Percentiles rank a stretch among this genome's conserved stretches.
Evolutionary conservation across 768 basidiomycete species (phyloP).

Genomic region (Psilocybe tampanensis): DNA sequence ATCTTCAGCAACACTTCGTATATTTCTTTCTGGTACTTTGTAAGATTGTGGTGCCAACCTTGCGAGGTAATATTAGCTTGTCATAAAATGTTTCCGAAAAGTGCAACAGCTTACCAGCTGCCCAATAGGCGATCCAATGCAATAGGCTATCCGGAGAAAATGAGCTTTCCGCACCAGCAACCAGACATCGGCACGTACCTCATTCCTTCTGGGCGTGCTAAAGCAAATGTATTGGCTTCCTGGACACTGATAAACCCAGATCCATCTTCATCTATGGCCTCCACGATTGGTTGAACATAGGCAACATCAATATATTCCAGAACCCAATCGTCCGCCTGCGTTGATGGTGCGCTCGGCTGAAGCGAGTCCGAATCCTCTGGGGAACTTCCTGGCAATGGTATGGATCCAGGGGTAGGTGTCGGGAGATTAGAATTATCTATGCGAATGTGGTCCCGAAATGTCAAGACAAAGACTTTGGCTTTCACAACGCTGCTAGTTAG

Average conservation of each 20-base stretch:
- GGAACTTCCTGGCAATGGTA: not conserved
- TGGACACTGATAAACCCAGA: conserved; percentile 30
- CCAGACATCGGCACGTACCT: conserved; percentile 14
- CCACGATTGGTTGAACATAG: conserved; percentile 26
- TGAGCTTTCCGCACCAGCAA: not conserved
- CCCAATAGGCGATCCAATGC: conserved; percentile 33
- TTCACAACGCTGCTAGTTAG: conserved; percentile 10
- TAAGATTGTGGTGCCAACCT: conserved; percentile 15
- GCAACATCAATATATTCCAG: conserved; percentile 27
- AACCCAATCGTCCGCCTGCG: conserved; percentile 22
- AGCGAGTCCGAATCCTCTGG: not conserved
- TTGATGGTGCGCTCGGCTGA: not conserved
- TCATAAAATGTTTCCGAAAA: not conserved
- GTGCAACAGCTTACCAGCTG: conserved; percentile 16
- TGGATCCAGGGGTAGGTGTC: not conserved
- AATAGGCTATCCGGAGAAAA: conserved; percentile 19
- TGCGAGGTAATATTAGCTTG: not conserved
- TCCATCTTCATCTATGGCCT: conserved; percentile 30
- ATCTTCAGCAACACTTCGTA: conserved; percentile 8
- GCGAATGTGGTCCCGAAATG: conserved; percentile 9
- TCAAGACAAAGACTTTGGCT: conserved; percentile 14
- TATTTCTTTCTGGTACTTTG: conserved; percentile 2
- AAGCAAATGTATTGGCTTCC: conserved; percentile 28
- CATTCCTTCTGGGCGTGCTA: conserved; percentile 22
- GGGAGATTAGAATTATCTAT: not conserved